Percentiles rank a stretch among this genome's conserved stretches.
Evolutionary conservation across 1,139 yeast genomes (phyloP).

Genomic region (Geotrichum candidum): DNA sequence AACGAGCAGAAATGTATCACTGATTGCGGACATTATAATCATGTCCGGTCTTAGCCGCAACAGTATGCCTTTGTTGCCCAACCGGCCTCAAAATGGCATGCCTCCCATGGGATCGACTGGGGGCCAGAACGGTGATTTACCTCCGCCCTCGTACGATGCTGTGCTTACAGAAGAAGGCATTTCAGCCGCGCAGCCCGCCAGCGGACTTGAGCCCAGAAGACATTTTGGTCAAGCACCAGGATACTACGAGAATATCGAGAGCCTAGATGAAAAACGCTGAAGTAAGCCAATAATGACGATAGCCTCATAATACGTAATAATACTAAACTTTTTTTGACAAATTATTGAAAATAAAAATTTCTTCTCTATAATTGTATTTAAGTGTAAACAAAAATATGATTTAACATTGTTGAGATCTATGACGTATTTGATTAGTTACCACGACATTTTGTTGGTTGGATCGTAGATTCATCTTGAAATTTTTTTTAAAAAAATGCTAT

Average conservation of each 20-base stretch:
- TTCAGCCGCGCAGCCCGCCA: neutral
- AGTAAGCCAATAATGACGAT: conserved; percentile 3
- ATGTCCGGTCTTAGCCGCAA: conserved; percentile 8
- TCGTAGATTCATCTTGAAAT: too few species aligned
- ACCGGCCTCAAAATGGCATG: conserved; percentile 7
- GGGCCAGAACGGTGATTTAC: conserved; percentile 8
- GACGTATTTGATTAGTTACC: neutral
- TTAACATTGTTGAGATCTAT: neutral
- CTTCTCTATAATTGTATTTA: neutral
- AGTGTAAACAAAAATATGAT: neutral
- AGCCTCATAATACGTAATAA: neutral
- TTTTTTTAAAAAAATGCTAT: neutral
- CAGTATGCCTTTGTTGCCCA: conserved; percentile 3
- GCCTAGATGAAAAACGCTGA: conserved; percentile 17
- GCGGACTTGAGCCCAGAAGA: conserved; percentile 17
- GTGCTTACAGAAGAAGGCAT: conserved; percentile 16
- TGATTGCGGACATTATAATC: neutral
- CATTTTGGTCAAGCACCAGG: conserved; percentile 25
- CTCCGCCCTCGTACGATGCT: conserved; percentile 22
- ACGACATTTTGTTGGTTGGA: too few species aligned
- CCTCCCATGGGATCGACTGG: neutral
- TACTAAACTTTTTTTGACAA: neutral
- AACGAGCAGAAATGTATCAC: conserved; percentile 1
- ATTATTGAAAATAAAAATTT: neutral
- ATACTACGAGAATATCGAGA: conserved; percentile 22